Evolutionary conservation across 75 land plant species (phyloP), one percentile per base, ranked within the genome.

Genomic region (Sequoia sempervirens): DNA sequence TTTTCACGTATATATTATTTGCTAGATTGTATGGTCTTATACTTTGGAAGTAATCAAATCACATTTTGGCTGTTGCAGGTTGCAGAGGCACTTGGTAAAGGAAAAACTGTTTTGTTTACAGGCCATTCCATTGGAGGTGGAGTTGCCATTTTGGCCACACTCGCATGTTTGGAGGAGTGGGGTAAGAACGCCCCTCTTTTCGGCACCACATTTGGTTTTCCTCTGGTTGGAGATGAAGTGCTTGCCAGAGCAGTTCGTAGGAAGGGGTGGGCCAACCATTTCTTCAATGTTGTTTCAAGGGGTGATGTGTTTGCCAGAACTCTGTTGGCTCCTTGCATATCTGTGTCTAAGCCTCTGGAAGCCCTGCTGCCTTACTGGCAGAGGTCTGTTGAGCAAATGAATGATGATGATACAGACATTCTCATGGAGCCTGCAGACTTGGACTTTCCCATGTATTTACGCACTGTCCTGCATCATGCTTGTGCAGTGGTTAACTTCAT

Each of bases 221-320:
- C 84, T 32, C 72, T 84, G 28, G 4, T 75, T 70, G 84, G 84
- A 23, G 84, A 83, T 28, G 79, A 46, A 10, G 32, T 40, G 23
- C 47, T 84, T 15, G 80, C 52, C 11, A 46, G 78, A 46, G 56
- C 23, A 38, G 83, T 76, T 30, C 41, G 81, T 14, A 38, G 82
- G 45, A n/a, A 84, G 20, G 20, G 37, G 14, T 84, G 85, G 85
- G 46, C 82, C 41, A 28, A 61, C 20, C 78, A 69, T 28, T 61
- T 82, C 43, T 82, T 43, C 43, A 78, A 82, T 38, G 52, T 80
- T 20, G 85, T 84, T 32, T 78, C 18, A 30, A 38, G 50, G 14
- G 43, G 52, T 78, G 85, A 84, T 46, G 28, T 84, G 7, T 41
- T 84, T 30, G 28, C 85, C 23, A 68, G 83, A 32, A 76, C 50